Conservation (phyloP, 805 yeast genomes). For the Ogataea pini region DNA sequence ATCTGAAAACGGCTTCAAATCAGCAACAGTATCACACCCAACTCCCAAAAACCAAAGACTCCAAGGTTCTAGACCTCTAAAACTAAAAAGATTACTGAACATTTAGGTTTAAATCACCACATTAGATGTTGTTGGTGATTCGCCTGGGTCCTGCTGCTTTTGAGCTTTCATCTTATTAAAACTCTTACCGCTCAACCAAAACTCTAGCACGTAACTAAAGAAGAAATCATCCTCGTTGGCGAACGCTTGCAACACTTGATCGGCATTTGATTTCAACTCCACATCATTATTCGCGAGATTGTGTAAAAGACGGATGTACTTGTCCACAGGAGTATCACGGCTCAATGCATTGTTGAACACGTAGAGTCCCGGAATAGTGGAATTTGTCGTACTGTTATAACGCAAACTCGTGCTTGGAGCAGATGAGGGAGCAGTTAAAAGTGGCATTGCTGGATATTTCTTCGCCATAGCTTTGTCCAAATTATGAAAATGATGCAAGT, state of each 20-base stretch:
- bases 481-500: slow-evolving; percentile 32
- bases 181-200: slow-evolving; percentile 36
- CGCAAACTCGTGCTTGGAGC: slow-evolving; percentile 1
- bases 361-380: slow-evolving; percentile 21
- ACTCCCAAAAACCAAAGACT: neutral
- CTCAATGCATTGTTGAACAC: slow-evolving; percentile 18
- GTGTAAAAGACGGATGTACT: slow-evolving; percentile 28
- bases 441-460: slow-evolving; percentile 26
- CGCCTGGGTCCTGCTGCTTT: slow-evolving; percentile 20
- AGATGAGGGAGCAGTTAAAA: slow-evolving; percentile 23
- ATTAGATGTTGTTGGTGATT: neutral
- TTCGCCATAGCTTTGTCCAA: slow-evolving; percentile 28
- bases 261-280: slow-evolving; percentile 31
- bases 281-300: slow-evolving; percentile 36
- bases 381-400: slow-evolving; percentile 6
- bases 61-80: neutral
- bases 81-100: neutral
- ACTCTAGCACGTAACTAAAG: slow-evolving; percentile 35
- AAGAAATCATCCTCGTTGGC: slow-evolving; percentile 37
- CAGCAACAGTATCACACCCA: neutral
- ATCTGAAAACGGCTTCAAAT: neutral
- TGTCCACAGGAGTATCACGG: slow-evolving; percentile 29
- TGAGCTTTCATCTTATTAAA: slow-evolving; percentile 30
- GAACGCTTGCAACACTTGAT: slow-evolving; percentile 30
- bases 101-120: neutral